Conservation (phyloP, 441 rosid species). For the Populus hybrid region DNA sequence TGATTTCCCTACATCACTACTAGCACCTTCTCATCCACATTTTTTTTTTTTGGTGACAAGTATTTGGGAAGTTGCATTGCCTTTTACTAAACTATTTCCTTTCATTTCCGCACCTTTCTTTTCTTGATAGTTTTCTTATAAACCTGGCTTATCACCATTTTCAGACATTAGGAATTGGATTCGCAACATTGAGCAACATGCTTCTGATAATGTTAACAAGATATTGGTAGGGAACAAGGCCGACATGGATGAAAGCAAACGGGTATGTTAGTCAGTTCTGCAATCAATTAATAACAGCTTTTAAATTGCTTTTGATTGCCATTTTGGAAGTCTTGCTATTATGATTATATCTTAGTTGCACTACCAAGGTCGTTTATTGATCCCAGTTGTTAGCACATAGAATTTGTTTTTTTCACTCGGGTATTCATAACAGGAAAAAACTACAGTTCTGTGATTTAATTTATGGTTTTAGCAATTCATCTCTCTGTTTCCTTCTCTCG, state of each 20-base stretch:
- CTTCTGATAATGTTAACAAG: conserved; percentile 87
- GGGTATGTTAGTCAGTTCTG: conserved; percentile 35
- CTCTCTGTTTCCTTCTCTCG: background rate
- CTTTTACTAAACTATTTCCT: background rate
- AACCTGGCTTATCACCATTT: background rate
- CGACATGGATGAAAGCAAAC: conserved; percentile 92
- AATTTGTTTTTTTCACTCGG: background rate
- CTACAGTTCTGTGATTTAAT: background rate
- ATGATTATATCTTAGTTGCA: background rate
- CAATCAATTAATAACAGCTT: background rate
- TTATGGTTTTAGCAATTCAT: background rate
- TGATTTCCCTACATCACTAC: background rate
- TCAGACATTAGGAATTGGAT: conserved; percentile 86
- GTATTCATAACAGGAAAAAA: conserved; percentile 2
- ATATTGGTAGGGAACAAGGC: conserved; percentile 88
- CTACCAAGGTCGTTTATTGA: background rate
- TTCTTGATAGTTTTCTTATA: conserved; percentile 8
- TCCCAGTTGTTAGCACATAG: background rate
- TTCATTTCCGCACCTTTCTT: background rate
- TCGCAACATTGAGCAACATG: conserved; percentile 86
- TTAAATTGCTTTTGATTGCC: background rate
- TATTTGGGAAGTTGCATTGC: background rate
- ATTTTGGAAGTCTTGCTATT: background rate
- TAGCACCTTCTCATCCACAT: background rate
- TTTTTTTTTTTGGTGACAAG: background rate